Conservation (phyloP, 2,329 filamentous ascomycete genomes). For the Aureobasidium mangrovei region DNA sequence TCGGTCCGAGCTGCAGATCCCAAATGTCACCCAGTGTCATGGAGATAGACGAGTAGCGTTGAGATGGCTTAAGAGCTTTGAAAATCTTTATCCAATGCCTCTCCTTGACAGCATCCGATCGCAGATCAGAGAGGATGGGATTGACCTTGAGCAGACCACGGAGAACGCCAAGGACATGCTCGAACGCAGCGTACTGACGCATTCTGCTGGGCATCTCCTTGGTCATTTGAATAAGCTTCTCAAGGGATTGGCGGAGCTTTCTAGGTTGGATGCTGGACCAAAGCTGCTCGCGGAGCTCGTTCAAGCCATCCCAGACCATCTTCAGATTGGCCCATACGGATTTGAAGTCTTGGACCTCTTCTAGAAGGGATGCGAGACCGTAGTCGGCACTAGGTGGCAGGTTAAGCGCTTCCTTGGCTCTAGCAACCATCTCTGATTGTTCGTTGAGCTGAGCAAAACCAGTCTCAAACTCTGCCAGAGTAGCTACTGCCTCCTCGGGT, state of each 20-base stretch:
- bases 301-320: slow-evolving; percentile 92
- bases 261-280: slow-evolving; percentile 95
- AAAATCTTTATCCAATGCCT: slow-evolving; percentile 97
- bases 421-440: slow-evolving; percentile 87
- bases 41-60: slow-evolving; percentile 85
- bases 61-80: slow-evolving; percentile 85
- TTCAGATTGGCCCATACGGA: slow-evolving; percentile 95
- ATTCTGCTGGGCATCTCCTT: slow-evolving; percentile 99
- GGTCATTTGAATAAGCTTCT: slow-evolving; percentile 91
- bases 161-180: slow-evolving; percentile 89
- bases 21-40: slow-evolving; percentile 98
- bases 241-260: slow-evolving; percentile 81
- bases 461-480: slow-evolving; percentile 71
- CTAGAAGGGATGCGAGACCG: slow-evolving; percentile 73
- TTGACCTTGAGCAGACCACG: slow-evolving; percentile 88
- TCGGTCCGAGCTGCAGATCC: slow-evolving; percentile 86
- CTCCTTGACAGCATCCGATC: slow-evolving; percentile 92
- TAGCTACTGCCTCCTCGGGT: slow-evolving; percentile 77
- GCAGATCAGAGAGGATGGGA: slow-evolving; percentile 75
- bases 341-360: slow-evolving; percentile 97
- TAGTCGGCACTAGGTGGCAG: slow-evolving; percentile 72
- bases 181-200: slow-evolving; percentile 99
- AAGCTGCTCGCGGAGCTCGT: slow-evolving; percentile 81
- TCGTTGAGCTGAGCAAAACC: slow-evolving; percentile 77
- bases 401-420: slow-evolving; percentile 93